These are phyloP conservation scores for Austropuccinia psidii DNA, from an alignment of 1,284 basidiomycete species.

Conservation along the genomic window DNA sequence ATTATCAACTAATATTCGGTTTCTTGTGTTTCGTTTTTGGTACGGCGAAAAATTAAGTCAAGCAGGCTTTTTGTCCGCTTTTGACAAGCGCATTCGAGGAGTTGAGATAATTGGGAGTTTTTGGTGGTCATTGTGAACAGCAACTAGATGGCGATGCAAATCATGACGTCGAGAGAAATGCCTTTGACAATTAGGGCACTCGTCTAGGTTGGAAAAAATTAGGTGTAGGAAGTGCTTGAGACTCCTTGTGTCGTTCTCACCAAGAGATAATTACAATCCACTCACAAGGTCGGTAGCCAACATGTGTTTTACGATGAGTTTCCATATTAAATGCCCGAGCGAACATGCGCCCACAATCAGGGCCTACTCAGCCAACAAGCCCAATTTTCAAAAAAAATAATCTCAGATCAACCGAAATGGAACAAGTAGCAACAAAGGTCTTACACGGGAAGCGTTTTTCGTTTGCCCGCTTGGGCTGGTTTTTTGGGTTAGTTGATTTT, in stretches of 20 bases:
- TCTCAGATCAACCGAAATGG: not conserved
- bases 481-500: too few species aligned
- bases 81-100: too few species aligned
- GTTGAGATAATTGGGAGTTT: not conserved
- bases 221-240: not conserved
- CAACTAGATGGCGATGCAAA: slow-evolving; percentile 33
- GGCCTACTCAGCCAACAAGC: not conserved
- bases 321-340: slow-evolving; percentile 37
- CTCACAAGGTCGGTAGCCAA: slow-evolving; percentile 36
- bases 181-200: slow-evolving; percentile 31
- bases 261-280: not conserved
- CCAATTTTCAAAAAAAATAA: not conserved
- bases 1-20: too few species aligned
- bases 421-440: not conserved
- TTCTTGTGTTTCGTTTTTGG: too few species aligned
- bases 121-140: slow-evolving; percentile 31
- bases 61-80: too few species aligned
- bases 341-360: slow-evolving; percentile 36
- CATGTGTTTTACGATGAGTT: slow-evolving; percentile 37
- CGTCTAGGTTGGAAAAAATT: slow-evolving; percentile 1
- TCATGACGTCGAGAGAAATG: slow-evolving; percentile 34
- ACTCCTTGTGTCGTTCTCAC: too few species aligned
- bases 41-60: too few species aligned
- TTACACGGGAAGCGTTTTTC: slow-evolving; percentile 36
- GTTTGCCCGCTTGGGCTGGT: slow-evolving; percentile 12